phyloP scores from a whole-genome alignment of 305 asterid species.

The Solanum hybrid region DNA sequence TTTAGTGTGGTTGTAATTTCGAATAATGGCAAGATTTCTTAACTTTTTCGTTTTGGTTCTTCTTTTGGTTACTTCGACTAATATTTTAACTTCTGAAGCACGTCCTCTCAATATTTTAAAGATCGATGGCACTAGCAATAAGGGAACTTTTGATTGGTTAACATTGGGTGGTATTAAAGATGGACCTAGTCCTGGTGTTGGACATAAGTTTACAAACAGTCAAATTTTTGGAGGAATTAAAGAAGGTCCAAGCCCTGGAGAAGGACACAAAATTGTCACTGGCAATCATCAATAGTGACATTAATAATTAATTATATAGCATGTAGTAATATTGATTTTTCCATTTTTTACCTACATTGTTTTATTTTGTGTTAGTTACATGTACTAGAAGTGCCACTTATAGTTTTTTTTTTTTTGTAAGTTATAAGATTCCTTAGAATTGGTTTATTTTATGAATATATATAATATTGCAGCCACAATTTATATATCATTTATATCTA shows the following conservation, averaged over 20 bases:
- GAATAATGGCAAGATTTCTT: neutral
- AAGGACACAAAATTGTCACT: neutral
- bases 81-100: neutral
- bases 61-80: neutral
- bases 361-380: neutral
- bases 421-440: neutral
- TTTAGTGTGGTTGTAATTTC: neutral
- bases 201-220: neutral
- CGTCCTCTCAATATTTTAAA: constrained; percentile 2
- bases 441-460: neutral
- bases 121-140: neutral
- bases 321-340: neutral
- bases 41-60: neutral
- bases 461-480: neutral
- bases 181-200: constrained; percentile 9
- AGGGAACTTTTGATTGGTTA: neutral
- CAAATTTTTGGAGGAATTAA: constrained; percentile 7
- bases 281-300: neutral
- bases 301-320: neutral
- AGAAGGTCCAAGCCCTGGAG: constrained; percentile 8
- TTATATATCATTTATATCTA: neutral
- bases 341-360: neutral
- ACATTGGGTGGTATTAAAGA: neutral
- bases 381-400: neutral
- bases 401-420: too few relatives aligned